Conservation (phyloP, 2,329 filamentous ascomycete genomes). For the Pyrenochaeta sp. region DNA sequence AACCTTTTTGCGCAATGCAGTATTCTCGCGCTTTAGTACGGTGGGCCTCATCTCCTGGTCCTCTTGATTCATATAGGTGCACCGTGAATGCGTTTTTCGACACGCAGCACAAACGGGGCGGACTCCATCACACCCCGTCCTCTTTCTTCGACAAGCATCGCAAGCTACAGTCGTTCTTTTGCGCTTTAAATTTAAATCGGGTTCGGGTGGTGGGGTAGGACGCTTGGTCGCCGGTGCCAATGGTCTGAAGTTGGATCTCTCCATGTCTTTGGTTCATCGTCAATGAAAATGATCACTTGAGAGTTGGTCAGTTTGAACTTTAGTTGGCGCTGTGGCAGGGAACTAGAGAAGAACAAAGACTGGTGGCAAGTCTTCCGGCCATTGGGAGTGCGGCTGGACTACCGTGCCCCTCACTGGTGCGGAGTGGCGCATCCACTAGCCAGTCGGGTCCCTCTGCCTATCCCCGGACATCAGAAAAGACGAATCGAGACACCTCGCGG, state of each 20-base stretch:
- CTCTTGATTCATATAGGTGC: slow-evolving; percentile 20
- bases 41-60: slow-evolving; percentile 18
- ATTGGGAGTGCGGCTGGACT: not conserved
- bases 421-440: not conserved
- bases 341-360: not conserved
- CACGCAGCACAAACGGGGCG: slow-evolving; percentile 17
- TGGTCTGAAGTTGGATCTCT: not conserved
- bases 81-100: slow-evolving; percentile 10
- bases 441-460: not conserved
- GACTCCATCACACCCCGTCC: slow-evolving; percentile 19
- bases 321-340: not conserved
- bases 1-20: slow-evolving; percentile 14
- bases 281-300: not conserved
- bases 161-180: slow-evolving; percentile 21
- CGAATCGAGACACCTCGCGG: not conserved
- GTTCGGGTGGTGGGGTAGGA: slow-evolving; percentile 12
- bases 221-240: slow-evolving; percentile 13
- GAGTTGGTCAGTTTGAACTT: not conserved
- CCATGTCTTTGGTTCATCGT: not conserved
- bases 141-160: slow-evolving; percentile 17
- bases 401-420: too few species aligned
- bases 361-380: not conserved
- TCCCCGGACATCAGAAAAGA: not conserved
- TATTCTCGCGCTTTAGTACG: slow-evolving; percentile 19
- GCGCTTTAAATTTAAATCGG: slow-evolving; percentile 10